These are phyloP conservation scores for Diphasiastrum complanatum DNA, from an alignment of 83 land plant species.

Conservation along the genomic window DNA sequence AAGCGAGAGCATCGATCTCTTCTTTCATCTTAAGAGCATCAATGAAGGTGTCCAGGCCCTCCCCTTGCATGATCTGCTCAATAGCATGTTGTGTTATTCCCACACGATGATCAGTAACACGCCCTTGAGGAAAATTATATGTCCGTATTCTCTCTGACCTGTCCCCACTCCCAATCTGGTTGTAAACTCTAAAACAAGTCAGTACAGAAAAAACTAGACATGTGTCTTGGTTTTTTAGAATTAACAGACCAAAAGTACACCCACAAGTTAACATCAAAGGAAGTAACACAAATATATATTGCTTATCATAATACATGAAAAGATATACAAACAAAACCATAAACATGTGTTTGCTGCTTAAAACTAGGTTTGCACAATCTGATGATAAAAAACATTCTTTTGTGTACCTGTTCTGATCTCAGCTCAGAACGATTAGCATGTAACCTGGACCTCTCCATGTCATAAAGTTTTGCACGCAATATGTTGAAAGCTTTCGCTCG, in stretches of 20 bases:
- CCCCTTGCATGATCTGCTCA: conserved; percentile 73
- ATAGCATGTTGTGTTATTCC: conserved; percentile 81
- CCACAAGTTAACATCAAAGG: too few species aligned
- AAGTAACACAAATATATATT: too few species aligned
- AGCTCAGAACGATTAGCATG: conserved; percentile 64
- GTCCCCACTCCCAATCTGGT: conserved; percentile 86
- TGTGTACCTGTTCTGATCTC: conserved; percentile 67
- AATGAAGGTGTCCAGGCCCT: conserved; percentile 65
- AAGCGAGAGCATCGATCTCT: conserved; percentile 77
- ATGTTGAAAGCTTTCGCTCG: conserved; percentile 90
- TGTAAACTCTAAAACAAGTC: too few species aligned
- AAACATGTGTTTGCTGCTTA: too few species aligned
- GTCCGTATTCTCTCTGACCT: conserved; percentile 94
- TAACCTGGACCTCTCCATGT: conserved; percentile 62
- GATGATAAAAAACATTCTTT: too few species aligned
- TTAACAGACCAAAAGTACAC: background rate
- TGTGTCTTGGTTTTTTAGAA: background rate
- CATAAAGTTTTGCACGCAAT: conserved; percentile 78
- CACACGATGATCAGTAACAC: conserved; percentile 95
- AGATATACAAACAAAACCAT: too few species aligned
- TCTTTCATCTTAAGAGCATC: conserved; percentile 73
- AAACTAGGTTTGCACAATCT: too few species aligned
- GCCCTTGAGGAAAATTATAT: conserved; percentile 90
- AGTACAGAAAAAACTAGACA: background rate
- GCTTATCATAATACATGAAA: too few species aligned